Base-by-base conservation (phyloP, 2,329 filamentous ascomycete genomes). In the Trichocomaceae sp. region DNA sequence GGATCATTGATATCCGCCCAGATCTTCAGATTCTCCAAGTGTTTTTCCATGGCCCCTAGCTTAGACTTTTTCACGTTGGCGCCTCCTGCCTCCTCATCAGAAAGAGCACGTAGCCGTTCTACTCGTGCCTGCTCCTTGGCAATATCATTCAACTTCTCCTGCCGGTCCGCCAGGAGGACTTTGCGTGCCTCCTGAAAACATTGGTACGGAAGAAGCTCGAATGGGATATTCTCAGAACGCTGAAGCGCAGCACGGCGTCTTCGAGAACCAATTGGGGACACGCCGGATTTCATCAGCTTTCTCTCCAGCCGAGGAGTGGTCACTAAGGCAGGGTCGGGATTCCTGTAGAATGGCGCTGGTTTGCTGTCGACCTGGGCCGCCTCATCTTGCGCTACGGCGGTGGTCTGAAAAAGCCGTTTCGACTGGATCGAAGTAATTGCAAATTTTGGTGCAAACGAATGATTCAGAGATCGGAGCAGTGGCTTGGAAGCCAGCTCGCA, bases 121-220 rank as follows among this genome's bases (percentile, higher is more conserved):
- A 99, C 87, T 69, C 85, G 83, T 57, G 78, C 78, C 50, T 84
- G 74, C 71, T 89, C 83, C 26, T 72, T 77, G 50, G 82, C 75
- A 56, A 99, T 92, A 65, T 85, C 77, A 58, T 79, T 75, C 50
- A 97, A 64, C 76, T 96, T 97, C 73, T 92, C 82, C 61, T 84
- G 77, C 41, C 92, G 83, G 69, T 99, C 93, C 53, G 82, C 83
- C 52, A 84, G 79, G 54, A 99, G 77, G 48, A 97, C 74, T 69
- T 90, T 88, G 59, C 91, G 83, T 41, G 93, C 93, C 75, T 96
- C 91, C 74, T 99, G 93, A 77, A 97, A 99, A 73, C 89, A 93
- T 79, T 97, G 92, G 75, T 95, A 99, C 17, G 93, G 93, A 62
- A 99, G 77, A 69, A 92, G 87, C 76, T 96, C 90, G 68, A 99